Evolutionary conservation across 192 early-diverging fungal genomes (phyloP).

Genomic region (Podila horticola): DNA sequence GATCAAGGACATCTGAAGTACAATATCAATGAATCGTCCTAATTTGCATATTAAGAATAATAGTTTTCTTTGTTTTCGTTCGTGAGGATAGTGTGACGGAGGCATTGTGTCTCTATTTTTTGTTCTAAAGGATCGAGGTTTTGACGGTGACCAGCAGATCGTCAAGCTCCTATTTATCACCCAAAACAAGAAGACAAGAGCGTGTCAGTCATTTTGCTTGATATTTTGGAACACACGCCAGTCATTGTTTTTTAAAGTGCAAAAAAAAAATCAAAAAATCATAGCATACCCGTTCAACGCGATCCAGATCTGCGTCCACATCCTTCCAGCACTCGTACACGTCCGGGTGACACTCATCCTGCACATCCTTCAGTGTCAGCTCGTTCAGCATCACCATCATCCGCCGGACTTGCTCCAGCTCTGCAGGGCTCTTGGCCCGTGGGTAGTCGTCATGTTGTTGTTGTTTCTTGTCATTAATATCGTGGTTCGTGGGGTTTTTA

Average conservation of each 20-base stretch:
- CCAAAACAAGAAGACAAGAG: slow-evolving; percentile 6
- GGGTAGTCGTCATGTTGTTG: not conserved
- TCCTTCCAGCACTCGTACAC: slow-evolving; percentile 52
- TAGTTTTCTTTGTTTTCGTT: too few species aligned
- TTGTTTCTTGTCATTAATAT: slow-evolving; percentile 6
- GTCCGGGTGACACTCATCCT: slow-evolving; percentile 46
- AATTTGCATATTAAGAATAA: too few species aligned
- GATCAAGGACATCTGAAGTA: too few species aligned
- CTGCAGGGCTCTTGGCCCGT: not conserved
- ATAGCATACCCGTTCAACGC: slow-evolving; percentile 36
- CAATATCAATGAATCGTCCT: too few species aligned
- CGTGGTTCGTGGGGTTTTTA: not conserved
- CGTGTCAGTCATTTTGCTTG: not conserved
- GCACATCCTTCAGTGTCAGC: slow-evolving; percentile 47
- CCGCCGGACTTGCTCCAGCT: slow-evolving; percentile 31
- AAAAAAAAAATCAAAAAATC: not conserved
- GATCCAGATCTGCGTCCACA: slow-evolving; percentile 45
- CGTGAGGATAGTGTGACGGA: too few species aligned
- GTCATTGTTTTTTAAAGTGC: too few species aligned
- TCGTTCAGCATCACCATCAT: slow-evolving; percentile 50
- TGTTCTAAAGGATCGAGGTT: slow-evolving; percentile 21
- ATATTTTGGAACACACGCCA: not conserved
- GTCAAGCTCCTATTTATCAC: slow-evolving; percentile 35
- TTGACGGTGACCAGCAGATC: slow-evolving; percentile 52
- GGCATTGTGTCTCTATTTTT: too few species aligned